A percentile compares a stretch with the other conserved stretches of the same genome.
These are phyloP conservation scores for Emmonsiellopsis sp. DNA, from an alignment of 2,329 filamentous ascomycete species.

Conservation along the genomic window DNA sequence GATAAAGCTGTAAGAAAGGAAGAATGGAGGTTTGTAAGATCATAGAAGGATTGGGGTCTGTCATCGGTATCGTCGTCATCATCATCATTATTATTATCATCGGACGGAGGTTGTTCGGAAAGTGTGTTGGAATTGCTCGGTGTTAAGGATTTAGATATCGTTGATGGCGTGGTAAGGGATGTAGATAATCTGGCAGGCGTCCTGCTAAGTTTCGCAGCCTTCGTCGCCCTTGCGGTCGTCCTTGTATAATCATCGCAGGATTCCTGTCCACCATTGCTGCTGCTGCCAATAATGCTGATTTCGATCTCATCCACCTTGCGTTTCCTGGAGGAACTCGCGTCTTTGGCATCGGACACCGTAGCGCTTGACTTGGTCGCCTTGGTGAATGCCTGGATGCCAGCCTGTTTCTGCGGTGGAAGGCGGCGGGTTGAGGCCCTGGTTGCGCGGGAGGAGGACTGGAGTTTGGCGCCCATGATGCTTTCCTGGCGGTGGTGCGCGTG, in stretches of 20 bases:
- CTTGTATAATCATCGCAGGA: background rate
- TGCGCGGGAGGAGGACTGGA: conserved; percentile 20
- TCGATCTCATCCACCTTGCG: conserved; percentile 28
- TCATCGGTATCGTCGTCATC: conserved; percentile 34
- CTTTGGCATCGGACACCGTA: conserved; percentile 14
- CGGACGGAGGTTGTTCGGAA: background rate
- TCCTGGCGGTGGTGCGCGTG: background rate
- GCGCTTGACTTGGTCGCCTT: conserved; percentile 35
- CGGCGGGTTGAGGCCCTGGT: conserved; percentile 16
- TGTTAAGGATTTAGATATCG: background rate
- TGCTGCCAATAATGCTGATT: conserved; percentile 23
- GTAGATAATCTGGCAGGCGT: background rate
- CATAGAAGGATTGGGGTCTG: conserved; percentile 26
- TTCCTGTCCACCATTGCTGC: background rate
- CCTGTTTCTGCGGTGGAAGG: conserved; percentile 23
- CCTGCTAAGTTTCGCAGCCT: background rate
- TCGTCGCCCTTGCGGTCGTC: conserved; percentile 7
- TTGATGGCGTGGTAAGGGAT: background rate
- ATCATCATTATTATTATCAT: conserved; percentile 11
- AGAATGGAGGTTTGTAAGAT: conserved; percentile 56
- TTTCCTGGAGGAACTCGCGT: conserved; percentile 32
- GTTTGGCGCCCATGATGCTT: conserved; percentile 5
- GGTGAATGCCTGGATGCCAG: conserved; percentile 38
- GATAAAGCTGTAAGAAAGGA: conserved; percentile 61
- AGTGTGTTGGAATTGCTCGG: no score